Conservation (phyloP, 2,329 filamentous ascomycete species). For the Metarhizium sp. region DNA sequence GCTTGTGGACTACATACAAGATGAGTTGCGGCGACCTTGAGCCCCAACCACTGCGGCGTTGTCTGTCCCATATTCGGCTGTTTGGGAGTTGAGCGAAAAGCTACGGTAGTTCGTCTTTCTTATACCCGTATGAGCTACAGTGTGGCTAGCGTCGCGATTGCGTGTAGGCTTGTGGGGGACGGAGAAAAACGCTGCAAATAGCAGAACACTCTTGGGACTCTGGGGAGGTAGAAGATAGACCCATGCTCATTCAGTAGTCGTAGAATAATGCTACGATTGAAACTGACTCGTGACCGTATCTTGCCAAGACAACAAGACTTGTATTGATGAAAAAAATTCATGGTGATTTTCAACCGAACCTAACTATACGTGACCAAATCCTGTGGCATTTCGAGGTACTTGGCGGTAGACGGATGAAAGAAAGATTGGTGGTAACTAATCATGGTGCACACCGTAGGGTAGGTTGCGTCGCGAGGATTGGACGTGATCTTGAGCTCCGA, state of each 20-base stretch:
- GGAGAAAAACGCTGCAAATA: neutral
- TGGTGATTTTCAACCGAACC: no score
- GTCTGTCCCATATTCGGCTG: neutral
- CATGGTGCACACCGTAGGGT: neutral
- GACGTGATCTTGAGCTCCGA: slow-evolving; percentile 14
- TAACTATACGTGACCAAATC: no score
- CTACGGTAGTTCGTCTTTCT: neutral
- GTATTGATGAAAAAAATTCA: no score
- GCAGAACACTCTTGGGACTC: neutral
- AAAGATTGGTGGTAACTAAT: no score
- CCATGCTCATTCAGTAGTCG: no score
- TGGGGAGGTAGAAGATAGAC: no score
- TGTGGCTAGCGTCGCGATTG: neutral
- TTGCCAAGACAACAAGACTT: no score
- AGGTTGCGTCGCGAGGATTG: neutral
- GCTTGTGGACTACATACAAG: neutral
- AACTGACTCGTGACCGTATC: no score
- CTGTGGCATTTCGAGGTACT: no score
- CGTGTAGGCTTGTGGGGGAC: neutral
- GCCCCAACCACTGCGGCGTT: neutral
- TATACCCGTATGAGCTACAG: neutral
- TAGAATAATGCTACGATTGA: no score
- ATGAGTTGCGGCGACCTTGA: neutral
- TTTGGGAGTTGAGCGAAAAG: neutral
- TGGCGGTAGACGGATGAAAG: no score